phyloP scores from a whole-genome alignment of 2,329 filamentous ascomycete genomes.

The Fusarium lateritium region DNA sequence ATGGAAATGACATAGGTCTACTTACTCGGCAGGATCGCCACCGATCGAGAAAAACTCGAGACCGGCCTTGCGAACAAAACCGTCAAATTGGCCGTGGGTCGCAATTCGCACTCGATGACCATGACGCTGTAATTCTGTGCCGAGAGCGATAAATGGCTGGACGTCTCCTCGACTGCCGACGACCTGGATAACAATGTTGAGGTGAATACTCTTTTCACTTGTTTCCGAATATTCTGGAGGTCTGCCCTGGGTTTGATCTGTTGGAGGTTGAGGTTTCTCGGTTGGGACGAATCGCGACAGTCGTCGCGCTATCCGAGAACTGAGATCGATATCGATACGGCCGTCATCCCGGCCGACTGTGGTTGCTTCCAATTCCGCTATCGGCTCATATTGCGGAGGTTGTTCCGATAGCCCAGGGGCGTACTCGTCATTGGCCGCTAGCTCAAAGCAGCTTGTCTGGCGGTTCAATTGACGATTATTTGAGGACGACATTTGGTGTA shows the following conservation, averaged over 20 bases:
- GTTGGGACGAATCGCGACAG: neutral
- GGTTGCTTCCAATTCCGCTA: constrained; percentile 9
- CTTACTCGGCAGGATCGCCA: constrained; percentile 26
- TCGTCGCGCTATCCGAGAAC: constrained; percentile 15
- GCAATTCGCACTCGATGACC: constrained; percentile 37
- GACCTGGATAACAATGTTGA: constrained; percentile 38
- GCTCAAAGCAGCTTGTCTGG: neutral
- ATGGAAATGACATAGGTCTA: neutral
- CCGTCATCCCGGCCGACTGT: constrained; percentile 15
- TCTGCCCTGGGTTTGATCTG: neutral
- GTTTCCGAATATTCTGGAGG: constrained; percentile 9
- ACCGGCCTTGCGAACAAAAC: neutral
- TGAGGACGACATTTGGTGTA: neutral
- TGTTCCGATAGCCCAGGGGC: neutral
- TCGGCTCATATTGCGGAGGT: neutral
- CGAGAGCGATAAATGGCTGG: constrained; percentile 29
- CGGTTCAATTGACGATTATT: neutral
- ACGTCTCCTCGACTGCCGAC: constrained; percentile 36
- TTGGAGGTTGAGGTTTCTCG: neutral
- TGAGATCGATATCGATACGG: constrained; percentile 23
- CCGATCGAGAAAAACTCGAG: constrained; percentile 27
- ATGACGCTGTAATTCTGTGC: constrained; percentile 18
- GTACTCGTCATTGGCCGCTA: constrained; percentile 3
- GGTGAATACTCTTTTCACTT: neutral
- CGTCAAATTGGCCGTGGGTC: constrained; percentile 25